Percentiles rank a stretch among this genome's conserved stretches.
phyloP scores from a whole-genome alignment of 139 green algal species.

The Edaphochlamys debaryana region DNA sequence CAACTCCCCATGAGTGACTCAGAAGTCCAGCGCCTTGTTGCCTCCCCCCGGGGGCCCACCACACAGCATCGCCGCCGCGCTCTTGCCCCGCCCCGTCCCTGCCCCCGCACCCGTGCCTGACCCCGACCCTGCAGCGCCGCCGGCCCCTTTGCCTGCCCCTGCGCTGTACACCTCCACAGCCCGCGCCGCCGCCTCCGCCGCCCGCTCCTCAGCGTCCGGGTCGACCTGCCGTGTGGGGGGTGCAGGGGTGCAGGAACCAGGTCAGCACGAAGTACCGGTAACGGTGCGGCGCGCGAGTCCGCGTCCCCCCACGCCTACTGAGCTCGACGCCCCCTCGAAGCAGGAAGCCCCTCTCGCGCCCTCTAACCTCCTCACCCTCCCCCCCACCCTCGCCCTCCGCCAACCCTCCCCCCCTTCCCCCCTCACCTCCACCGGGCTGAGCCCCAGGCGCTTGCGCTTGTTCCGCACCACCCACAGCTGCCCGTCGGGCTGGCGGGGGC shows the following conservation, averaged over 20 bases:
- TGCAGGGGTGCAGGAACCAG: no score
- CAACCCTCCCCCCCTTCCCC: no score
- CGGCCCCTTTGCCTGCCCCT: neutral
- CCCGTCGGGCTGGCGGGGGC: constrained; percentile 50
- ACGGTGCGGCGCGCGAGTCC: no score
- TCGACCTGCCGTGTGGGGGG: constrained; percentile 44
- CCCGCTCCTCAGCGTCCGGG: constrained; percentile 63
- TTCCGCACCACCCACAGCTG: constrained; percentile 72
- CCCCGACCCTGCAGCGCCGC: neutral
- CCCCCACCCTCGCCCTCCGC: no score
- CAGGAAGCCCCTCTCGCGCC: no score
- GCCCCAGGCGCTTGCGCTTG: constrained; percentile 64
- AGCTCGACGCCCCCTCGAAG: no score
- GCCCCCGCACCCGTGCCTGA: neutral
- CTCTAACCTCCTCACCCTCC: no score
- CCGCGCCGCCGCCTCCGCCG: constrained; percentile 30
- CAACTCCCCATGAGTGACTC: neutral
- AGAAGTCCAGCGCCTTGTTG: constrained; percentile 49
- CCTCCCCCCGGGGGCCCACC: constrained; percentile 18
- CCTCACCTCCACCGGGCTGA: constrained; percentile 63
- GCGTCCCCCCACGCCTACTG: no score
- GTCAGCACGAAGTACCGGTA: no score
- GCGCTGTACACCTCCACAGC: constrained; percentile 5
- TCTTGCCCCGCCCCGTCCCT: neutral
- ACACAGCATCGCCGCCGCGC: constrained; percentile 41